These are phyloP conservation scores for Globisporangium acanthophoron DNA, from an alignment of 352 stramenopile genomes.

Conservation along the genomic window DNA sequence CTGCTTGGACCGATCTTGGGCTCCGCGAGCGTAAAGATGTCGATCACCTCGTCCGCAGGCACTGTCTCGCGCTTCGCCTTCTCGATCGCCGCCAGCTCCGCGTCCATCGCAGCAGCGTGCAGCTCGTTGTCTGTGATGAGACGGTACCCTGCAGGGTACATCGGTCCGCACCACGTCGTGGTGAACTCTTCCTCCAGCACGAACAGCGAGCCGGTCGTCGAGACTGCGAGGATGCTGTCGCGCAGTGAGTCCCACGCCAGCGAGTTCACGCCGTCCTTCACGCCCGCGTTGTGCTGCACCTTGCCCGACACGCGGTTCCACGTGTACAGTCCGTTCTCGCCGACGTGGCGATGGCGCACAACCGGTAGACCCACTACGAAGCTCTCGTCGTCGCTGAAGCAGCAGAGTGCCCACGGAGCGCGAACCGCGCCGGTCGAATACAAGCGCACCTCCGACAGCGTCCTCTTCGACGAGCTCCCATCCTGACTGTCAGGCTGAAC, in stretches of 20 bases:
- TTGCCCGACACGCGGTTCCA: constrained; percentile 51
- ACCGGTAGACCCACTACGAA: constrained; percentile 74
- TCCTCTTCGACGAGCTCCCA: constrained; percentile 6
- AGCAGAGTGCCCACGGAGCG: constrained; percentile 67
- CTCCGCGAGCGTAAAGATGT: constrained; percentile 39
- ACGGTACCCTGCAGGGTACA: constrained; percentile 80
- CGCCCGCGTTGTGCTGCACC: constrained; percentile 65
- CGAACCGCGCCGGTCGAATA: constrained; percentile 66
- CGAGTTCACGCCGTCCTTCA: constrained; percentile 68
- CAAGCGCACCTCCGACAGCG: constrained; percentile 38
- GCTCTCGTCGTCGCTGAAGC: constrained; percentile 54
- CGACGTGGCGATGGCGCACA: constrained; percentile 73
- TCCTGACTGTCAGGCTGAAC: not conserved
- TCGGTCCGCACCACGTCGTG: constrained; percentile 70
- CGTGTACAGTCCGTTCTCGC: constrained; percentile 75
- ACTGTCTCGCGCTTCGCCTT: constrained; percentile 5
- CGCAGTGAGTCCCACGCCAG: constrained; percentile 51
- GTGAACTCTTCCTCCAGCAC: constrained; percentile 72
- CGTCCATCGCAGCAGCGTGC: constrained; percentile 31
- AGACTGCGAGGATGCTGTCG: constrained; percentile 58
- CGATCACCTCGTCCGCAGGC: constrained; percentile 17
- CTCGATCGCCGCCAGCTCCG: constrained; percentile 32
- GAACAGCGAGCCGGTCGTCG: constrained; percentile 56
- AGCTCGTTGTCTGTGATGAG: constrained; percentile 79
- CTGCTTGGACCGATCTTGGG: constrained; percentile 2